Percentiles rank a stretch among this genome's conserved stretches.
phyloP scores from a whole-genome alignment of 176 grass and related monocot genomes.

The Eragrostis curvula region DNA sequence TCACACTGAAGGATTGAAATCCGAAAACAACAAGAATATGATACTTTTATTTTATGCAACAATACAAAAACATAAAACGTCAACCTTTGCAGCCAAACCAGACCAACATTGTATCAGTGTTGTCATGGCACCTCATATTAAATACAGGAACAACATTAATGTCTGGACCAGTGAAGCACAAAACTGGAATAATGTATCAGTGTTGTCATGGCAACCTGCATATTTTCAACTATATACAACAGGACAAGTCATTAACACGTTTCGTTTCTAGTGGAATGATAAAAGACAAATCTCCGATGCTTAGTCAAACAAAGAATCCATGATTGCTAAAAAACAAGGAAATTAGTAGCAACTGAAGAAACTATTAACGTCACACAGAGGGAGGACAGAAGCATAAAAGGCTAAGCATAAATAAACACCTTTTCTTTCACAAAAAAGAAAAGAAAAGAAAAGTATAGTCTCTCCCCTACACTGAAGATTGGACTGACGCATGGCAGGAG shows the following conservation, averaged over 20 bases:
- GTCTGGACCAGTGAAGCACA: background rate
- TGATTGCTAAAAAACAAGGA: background rate
- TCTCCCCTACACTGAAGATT: background rate
- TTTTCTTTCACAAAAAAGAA: background rate
- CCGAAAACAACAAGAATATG: background rate
- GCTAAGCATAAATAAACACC: background rate
- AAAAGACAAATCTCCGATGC: background rate
- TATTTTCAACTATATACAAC: background rate
- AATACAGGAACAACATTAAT: background rate
- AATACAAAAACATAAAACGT: background rate
- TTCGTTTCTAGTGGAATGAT: background rate
- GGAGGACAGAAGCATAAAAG: background rate
- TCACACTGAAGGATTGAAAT: background rate
- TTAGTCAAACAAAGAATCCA: background rate
- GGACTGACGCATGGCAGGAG: background rate
- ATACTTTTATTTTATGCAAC: background rate
- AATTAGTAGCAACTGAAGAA: constrained; percentile 1
- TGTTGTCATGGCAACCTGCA: background rate
- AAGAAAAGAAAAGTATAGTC: background rate
- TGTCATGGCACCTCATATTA: too few relatives aligned
- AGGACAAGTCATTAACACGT: background rate
- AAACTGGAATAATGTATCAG: background rate
- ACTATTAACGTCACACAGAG: background rate
- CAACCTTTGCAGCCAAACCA: constrained; percentile 2
- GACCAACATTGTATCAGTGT: background rate